Evolutionary conservation across 805 yeast genomes (phyloP), one percentile per base, ranked within the genome.

Genomic region (Kluyveromyces dobzhanskii): DNA sequence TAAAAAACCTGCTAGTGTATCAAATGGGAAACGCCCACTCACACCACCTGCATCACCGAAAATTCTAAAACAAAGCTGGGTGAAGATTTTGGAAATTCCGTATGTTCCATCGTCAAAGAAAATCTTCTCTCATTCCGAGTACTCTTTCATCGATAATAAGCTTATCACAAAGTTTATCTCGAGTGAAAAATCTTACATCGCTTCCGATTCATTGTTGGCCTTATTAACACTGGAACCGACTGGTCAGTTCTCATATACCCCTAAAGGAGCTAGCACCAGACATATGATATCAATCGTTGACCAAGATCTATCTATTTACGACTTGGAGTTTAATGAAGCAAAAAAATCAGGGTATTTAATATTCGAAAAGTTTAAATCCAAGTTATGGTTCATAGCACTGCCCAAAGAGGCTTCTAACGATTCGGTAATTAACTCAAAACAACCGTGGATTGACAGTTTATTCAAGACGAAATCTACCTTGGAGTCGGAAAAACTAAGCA

Each of bases 371-470:
- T 67, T 74, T 46, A 71, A 70, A 43, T 65, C 69, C 39, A 76
- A 76, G 32, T 73, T 72, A 42, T 65, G 82, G 61, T 70, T 80
- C 5, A 76, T 80, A 41, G 63, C 81, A 31, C 56, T 66, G 50
- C 61, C 78, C 60, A 39, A 59, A 16, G 17, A n/a, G 12, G n/a
- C 61, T 11, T 51, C 47, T 25, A 66, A 60, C 2, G 67, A 61
- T 39, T 64, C 72, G 31, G 64, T 61, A 28, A 59, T 75, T 11
- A 80, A 80, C 18, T 54, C 54, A 8, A 57, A 65, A 4, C 68
- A 73, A 32, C 71, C 75, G 3, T 82, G 90, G 90, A 78, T 82
- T 11, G 82, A 79, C 35, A 73, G 86, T 37, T 66, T 82, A 42
- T 62, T 82, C 46, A 72, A 73, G 46, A 84, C 86, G 2, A 78